Evolutionary conservation across 1,284 basidiomycete genomes (phyloP).

Genomic region (Moesziomyces sp.): DNA sequence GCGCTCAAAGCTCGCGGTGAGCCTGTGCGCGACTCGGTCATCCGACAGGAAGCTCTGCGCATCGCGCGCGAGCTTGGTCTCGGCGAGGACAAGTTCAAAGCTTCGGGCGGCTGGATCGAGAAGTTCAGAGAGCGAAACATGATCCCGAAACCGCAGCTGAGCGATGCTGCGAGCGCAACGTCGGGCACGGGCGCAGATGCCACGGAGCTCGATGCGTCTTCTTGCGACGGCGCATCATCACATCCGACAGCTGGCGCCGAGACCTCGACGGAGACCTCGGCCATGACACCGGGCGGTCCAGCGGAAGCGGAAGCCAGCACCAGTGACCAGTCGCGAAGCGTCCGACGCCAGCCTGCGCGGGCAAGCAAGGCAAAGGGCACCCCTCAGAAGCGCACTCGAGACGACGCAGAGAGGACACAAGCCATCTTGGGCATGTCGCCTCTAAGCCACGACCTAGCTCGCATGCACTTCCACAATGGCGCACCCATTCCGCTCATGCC

Average conservation of each 20-base stretch:
- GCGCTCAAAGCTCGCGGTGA: slow-evolving; percentile 72
- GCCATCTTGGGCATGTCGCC: slow-evolving; percentile 31
- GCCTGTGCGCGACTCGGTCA: slow-evolving; percentile 77
- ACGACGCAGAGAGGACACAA: slow-evolving; percentile 12
- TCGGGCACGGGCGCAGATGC: slow-evolving; percentile 2
- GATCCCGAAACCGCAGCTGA: slow-evolving; percentile 71
- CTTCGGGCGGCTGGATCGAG: slow-evolving; percentile 87
- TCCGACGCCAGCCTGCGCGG: slow-evolving; percentile 18
- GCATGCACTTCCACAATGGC: slow-evolving; percentile 34
- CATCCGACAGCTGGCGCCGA: slow-evolving; percentile 5
- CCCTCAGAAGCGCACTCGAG: slow-evolving; percentile 30
- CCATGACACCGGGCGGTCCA: neutral
- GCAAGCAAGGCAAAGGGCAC: slow-evolving; percentile 17
- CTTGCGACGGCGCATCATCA: slow-evolving; percentile 1
- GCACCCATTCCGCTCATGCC: slow-evolving; percentile 4
- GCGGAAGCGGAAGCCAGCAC: neutral
- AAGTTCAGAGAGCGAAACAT: slow-evolving; percentile 85
- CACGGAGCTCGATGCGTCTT: slow-evolving; percentile 1
- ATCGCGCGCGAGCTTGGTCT: slow-evolving; percentile 74
- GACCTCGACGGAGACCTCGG: neutral
- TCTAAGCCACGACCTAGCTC: slow-evolving; percentile 34
- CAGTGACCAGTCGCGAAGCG: slow-evolving; percentile 1
- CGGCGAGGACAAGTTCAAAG: slow-evolving; percentile 83
- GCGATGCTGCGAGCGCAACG: neutral
- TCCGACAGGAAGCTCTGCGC: slow-evolving; percentile 78